Conservation (phyloP, 176 grass and related monocot genomes). For the Triticum urartu region DNA sequence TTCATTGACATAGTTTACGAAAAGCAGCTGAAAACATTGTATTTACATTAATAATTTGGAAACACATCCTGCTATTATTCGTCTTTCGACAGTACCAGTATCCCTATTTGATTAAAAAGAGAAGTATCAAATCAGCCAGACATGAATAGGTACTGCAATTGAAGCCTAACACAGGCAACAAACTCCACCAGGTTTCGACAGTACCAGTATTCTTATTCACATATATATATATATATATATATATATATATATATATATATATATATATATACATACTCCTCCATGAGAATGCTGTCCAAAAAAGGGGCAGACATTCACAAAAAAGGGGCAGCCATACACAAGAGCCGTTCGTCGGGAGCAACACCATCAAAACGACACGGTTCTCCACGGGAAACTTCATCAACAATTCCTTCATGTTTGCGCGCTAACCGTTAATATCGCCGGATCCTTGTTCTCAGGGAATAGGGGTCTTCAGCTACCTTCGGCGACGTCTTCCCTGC, state of each 20-base stretch:
- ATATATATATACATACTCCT: neutral
- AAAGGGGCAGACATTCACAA: neutral
- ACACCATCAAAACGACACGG: neutral
- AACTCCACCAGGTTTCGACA: neutral
- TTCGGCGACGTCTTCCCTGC: slow-evolving; percentile 40
- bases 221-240: neutral
- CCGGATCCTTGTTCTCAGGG: neutral
- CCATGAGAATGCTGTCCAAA: neutral
- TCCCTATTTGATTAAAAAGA: neutral
- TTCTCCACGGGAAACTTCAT: neutral
- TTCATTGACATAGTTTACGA: too few relatives aligned
- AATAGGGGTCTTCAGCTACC: too few relatives aligned
- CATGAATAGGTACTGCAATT: neutral
- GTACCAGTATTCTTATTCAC: neutral
- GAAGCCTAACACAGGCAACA: neutral
- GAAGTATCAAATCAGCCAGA: neutral
- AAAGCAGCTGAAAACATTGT: too few relatives aligned
- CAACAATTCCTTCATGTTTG: neutral
- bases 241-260: too few relatives aligned
- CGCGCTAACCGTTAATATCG: neutral
- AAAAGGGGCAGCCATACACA: neutral
- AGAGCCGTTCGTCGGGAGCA: neutral
- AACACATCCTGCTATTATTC: too few relatives aligned
- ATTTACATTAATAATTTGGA: too few relatives aligned
- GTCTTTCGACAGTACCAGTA: neutral